phyloP scores from a whole-genome alignment of 2,329 filamentous ascomycete genomes.

The Paecilomyces sp. region DNA sequence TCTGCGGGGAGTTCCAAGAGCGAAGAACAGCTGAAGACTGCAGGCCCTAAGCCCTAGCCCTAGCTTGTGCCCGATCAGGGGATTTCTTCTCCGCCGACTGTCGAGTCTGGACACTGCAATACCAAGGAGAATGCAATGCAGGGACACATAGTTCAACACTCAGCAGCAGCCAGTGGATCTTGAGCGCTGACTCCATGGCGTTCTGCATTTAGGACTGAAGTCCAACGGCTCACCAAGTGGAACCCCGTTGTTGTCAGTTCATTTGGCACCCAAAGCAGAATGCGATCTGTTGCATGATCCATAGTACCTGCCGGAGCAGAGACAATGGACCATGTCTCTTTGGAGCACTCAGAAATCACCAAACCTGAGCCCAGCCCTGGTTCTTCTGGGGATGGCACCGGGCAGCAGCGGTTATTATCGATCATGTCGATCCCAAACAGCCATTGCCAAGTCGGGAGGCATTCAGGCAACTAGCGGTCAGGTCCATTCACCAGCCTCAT shows the following conservation, averaged over 20 bases:
- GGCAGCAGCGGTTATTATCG: background rate
- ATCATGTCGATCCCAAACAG: background rate
- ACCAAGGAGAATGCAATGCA: background rate
- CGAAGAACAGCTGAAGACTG: background rate
- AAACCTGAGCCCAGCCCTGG: background rate
- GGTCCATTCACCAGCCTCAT: background rate
- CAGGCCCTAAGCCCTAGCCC: background rate
- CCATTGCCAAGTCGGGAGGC: background rate
- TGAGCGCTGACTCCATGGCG: background rate
- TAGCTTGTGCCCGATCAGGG: background rate
- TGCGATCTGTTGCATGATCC: background rate
- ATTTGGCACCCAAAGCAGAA: background rate
- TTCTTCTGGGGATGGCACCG: background rate
- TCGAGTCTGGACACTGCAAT: background rate
- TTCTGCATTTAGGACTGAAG: background rate
- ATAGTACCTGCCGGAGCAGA: background rate
- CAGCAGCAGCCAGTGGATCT: background rate
- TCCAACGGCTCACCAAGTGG: background rate
- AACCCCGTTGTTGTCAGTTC: background rate
- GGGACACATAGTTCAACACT: background rate
- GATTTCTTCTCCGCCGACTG: background rate
- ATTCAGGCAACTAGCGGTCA: background rate
- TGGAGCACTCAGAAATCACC: background rate
- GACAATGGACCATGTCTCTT: background rate
- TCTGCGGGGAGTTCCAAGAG: background rate